Conservation (phyloP, 805 yeast genomes). For the Candida silvatica region DNA sequence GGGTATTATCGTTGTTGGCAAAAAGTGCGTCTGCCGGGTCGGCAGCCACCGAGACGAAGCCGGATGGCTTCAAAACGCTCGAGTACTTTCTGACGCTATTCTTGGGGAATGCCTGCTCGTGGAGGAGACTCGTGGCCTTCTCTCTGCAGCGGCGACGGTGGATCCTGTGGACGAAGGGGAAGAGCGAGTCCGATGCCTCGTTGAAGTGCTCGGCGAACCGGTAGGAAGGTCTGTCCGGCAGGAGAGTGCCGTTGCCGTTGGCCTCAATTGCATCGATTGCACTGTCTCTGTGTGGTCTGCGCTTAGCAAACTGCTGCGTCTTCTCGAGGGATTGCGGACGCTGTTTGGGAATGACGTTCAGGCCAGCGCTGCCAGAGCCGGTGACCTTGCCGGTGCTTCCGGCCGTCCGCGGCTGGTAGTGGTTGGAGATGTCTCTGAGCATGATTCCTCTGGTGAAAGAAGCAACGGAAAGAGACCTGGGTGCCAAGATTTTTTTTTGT, state of each 20-base stretch:
- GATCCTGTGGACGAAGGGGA: conserved; percentile 8
- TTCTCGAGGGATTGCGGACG: too few relatives aligned
- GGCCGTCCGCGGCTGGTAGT: too few relatives aligned
- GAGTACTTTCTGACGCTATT: conserved; percentile 11
- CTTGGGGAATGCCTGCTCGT: conserved; percentile 5
- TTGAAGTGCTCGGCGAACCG: conserved; percentile 6
- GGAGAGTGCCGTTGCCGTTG: background rate
- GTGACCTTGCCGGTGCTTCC: too few relatives aligned
- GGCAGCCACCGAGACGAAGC: background rate
- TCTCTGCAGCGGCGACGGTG: conserved; percentile 1
- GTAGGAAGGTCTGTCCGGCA: conserved; percentile 8
- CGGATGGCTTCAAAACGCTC: conserved; percentile 5
- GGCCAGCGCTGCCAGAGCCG: too few relatives aligned
- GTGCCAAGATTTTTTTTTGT: too few relatives aligned
- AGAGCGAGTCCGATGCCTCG: conserved; percentile 3
- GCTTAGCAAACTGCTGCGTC: too few relatives aligned
- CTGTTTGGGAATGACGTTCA: too few relatives aligned
- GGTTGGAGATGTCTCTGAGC: conserved; percentile 13
- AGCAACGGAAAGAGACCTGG: too few relatives aligned
- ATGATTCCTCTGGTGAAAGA: too few relatives aligned
- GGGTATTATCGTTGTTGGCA: background rate
- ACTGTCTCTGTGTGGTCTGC: too few relatives aligned
- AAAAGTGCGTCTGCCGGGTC: background rate
- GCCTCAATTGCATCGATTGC: background rate
- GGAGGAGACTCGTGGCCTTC: conserved; percentile 1